phyloP scores from a whole-genome alignment of 306 rosid species.

The Morella rubra region DNA sequence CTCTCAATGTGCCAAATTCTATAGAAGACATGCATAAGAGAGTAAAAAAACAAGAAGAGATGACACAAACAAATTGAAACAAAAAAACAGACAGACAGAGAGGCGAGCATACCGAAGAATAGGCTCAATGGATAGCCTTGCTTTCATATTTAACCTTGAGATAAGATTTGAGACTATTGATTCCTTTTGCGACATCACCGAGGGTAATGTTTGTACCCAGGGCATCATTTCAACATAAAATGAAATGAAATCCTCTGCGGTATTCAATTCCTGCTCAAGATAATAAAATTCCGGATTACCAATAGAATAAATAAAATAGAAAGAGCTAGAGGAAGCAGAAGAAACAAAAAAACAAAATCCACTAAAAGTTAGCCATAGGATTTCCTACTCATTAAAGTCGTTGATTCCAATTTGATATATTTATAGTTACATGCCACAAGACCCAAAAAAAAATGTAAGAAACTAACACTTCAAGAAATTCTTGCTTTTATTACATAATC shows the following conservation, averaged over 20 bases:
- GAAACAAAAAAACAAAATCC: not conserved
- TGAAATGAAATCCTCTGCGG: slow-evolving; percentile 84
- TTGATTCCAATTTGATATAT: too few relatives aligned
- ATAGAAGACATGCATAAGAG: slow-evolving; percentile 10
- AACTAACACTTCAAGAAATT: too few relatives aligned
- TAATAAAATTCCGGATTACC: not conserved
- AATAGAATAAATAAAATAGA: not conserved
- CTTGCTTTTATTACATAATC: too few relatives aligned
- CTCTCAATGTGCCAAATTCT: slow-evolving; percentile 16
- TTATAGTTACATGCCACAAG: too few relatives aligned
- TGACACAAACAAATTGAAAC: not conserved
- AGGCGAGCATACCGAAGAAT: slow-evolving; percentile 59
- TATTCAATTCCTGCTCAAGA: slow-evolving; percentile 68
- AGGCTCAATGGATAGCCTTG: slow-evolving; percentile 84
- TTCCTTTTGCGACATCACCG: slow-evolving; percentile 75
- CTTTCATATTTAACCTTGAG: slow-evolving; percentile 64
- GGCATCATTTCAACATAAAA: slow-evolving; percentile 71
- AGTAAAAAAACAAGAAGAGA: not conserved
- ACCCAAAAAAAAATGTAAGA: too few relatives aligned
- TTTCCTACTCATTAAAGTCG: too few relatives aligned
- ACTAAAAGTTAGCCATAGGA: too few relatives aligned
- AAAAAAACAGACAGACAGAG: not conserved
- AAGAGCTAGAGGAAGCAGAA: not conserved
- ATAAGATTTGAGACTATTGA: slow-evolving; percentile 57
- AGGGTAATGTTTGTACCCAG: slow-evolving; percentile 63